Percentiles rank a stretch among this genome's conserved stretches.
Conservation (phyloP, 495 filamentous ascomycete species). For the Aspergillus ellipticus region DNA sequence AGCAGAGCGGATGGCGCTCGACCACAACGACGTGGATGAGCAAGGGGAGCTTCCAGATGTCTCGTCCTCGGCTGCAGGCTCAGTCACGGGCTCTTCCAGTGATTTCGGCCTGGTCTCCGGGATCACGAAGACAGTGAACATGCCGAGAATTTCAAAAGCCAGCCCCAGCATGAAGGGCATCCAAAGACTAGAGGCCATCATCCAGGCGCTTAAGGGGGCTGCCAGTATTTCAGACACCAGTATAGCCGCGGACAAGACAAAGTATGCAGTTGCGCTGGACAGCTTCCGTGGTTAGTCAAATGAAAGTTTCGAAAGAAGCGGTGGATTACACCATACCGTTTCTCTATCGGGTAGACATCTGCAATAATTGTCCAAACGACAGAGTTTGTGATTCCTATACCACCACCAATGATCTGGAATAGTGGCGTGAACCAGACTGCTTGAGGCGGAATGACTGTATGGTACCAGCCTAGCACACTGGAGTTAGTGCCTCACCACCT, state of each 20-base stretch:
- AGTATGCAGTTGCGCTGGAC: neutral
- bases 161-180: conserved; percentile 2
- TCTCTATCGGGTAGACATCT: conserved; percentile 9
- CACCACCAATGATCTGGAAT: conserved; percentile 11
- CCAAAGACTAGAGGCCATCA: conserved; percentile 7
- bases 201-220: conserved; percentile 7
- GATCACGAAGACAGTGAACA: neutral
- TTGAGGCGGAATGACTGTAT: conserved; percentile 2
- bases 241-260: neutral
- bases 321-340: conserved; percentile 2
- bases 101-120: conserved; percentile 8
- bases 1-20: neutral
- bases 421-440: conserved; percentile 10
- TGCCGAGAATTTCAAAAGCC: neutral
- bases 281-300: neutral
- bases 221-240: conserved; percentile 6
- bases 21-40: neutral
- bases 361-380: conserved; percentile 7
- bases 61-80: neutral
- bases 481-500: neutral
- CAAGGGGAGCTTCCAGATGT: neutral
- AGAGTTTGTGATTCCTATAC: neutral
- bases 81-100: neutral
- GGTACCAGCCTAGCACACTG: conserved; percentile 4
- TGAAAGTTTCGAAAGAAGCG: neutral